Base-by-base conservation (phyloP, 768 basidiomycete species). In the Russula ochroleuca region DNA sequence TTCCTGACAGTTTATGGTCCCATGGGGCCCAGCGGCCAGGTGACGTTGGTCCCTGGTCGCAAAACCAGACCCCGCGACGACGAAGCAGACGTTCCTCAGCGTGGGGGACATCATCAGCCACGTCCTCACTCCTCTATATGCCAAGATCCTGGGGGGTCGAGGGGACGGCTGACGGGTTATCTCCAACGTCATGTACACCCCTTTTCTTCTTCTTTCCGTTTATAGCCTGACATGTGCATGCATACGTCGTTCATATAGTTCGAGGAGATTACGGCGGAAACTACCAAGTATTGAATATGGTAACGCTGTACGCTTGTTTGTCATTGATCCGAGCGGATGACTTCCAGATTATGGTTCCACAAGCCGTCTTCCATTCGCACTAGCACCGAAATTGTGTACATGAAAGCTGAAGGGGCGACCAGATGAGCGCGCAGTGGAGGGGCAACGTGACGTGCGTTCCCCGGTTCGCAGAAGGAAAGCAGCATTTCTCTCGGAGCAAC, bases 1-100 rank as follows among this genome's bases (percentile, higher is more conserved):
- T 62, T 66, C 31, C 61, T 57, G 57, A n/a, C 56, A 50, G n/a
- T 57, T 51, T 25, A 59, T 66, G 57, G 62, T 57, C 35, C 63
- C 60, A n/a, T 64, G 63, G 62, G 61, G 37, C 6, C 49, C 52
- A 8, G 50, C 38, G 50, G 49, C 35, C 51, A 52, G 62, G 43
- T 8, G 62, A 56, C 57, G 57, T 37, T 63, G 49, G 21, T 47
- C 21, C 52, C 52, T 59, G 17, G 47, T 63, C 11, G 56, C 35
- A 8, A 49, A 19, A 31, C 41, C 60, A 4, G 65, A 54, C 21
- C 41, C 56, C 13, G 25, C 56, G 9, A 45, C 65, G 15, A 64
- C 51, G 8, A 40, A 31, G 37, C 59, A 52, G 62, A 54, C 14
- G 28, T 66, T 66, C 43, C 37, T 54, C 38, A 3, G 35, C 40